Base-by-base conservation (phyloP, 805 yeast genomes). In the Zygosaccharomyces bailii region DNA sequence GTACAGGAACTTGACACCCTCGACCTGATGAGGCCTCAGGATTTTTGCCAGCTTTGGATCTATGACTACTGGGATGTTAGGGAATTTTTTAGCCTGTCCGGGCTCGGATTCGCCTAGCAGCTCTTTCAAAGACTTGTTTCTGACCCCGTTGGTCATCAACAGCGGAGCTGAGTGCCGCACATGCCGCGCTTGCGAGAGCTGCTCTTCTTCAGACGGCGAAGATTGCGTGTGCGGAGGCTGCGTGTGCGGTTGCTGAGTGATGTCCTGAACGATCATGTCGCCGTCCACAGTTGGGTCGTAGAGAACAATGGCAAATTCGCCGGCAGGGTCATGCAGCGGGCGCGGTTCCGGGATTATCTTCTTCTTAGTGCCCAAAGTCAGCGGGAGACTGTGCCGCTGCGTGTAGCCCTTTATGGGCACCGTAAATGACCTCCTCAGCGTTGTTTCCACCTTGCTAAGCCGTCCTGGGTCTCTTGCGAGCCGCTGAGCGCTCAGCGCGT, bases 271-370 rank as follows among this genome's bases (percentile, higher is more conserved):
- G 43, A 48, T 42, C 52, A 64, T 65, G 31, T 63, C 61, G n/a
- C 69, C 75, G 59, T 93, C 98, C 2, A 91, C 82, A 0, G 98
- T 86, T 0, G 99, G 99, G 63, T 93, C 99, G 59, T 88, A 93
- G 35, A 93, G 70, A 1, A 93, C 97, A 44, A 93, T 87, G 2
- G 99, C 97, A 56, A 86, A 82, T 61, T 93, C 97, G 49, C 84
- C 89, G 34, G 83, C 74, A 0, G 99, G 99, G 66, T 93, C 99
- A 61, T 91, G 95, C n/a, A 93, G 71, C 1, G 99, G 95, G 46
- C 89, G 70, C 3, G 98, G 96, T n/a, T 86, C 85, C 42, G 86
- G 66, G 1, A 78, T 71, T 1, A 80, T 75, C 50, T 79, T 78
- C 30, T 84, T 76, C 50, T 84, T 78, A 46, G 89, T 88, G 0